phyloP scores from a whole-genome alignment of 305 asterid species.

The Plantago rigida region DNA sequence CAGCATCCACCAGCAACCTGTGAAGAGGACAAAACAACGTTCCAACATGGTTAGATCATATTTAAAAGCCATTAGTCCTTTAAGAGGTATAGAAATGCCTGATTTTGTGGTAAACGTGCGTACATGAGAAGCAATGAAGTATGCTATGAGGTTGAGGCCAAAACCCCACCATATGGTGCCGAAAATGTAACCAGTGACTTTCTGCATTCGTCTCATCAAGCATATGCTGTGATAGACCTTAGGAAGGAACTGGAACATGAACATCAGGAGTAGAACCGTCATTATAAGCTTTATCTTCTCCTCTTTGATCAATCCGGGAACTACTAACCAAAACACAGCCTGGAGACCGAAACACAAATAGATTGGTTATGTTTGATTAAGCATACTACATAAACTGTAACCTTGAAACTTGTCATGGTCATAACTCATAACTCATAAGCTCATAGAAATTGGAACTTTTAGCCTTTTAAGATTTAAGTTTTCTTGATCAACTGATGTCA shows the following conservation, averaged over 20 bases:
- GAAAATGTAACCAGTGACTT: slow-evolving; percentile 68
- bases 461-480: too few species aligned
- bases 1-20: slow-evolving; percentile 97
- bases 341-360: slow-evolving; percentile 22
- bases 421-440: too few species aligned
- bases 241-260: slow-evolving; percentile 72
- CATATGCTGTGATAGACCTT: slow-evolving; percentile 65
- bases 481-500: too few species aligned
- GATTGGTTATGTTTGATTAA: neutral
- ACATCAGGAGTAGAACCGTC: slow-evolving; percentile 53
- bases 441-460: too few species aligned
- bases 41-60: too few species aligned
- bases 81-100: neutral
- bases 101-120: slow-evolving; percentile 11
- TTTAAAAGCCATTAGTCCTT: too few species aligned
- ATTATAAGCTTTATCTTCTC: slow-evolving; percentile 47
- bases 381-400: neutral
- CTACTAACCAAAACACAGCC: slow-evolving; percentile 68
- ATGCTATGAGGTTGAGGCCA: slow-evolving; percentile 76
- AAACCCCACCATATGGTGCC: slow-evolving; percentile 97
- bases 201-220: slow-evolving; percentile 64
- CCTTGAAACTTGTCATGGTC: neutral
- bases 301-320: slow-evolving; percentile 53
- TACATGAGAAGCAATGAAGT: slow-evolving; percentile 89
- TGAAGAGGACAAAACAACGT: slow-evolving; percentile 1